These are phyloP conservation scores for Metarhizium rileyi DNA, from an alignment of 2,329 filamentous ascomycete species.

Conservation along the genomic window DNA sequence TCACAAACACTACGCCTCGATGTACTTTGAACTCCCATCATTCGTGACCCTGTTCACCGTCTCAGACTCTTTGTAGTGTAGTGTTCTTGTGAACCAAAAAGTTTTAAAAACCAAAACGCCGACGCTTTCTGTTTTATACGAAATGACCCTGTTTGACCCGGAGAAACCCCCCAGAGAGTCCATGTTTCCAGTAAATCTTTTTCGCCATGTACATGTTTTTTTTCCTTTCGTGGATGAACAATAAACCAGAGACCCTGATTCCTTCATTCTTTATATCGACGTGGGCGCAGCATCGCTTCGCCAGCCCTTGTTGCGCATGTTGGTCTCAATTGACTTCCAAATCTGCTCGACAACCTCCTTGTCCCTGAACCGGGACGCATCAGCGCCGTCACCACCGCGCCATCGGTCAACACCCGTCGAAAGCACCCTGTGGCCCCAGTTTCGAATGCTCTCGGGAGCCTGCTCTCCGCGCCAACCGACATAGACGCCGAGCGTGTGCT, in stretches of 20 bases:
- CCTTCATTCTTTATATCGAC: constrained; percentile 28
- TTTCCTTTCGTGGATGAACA: background rate
- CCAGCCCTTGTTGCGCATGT: constrained; percentile 83
- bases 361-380: constrained; percentile 66
- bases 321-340: constrained; percentile 80
- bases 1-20: too few relatives aligned
- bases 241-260: background rate
- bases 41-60: too few relatives aligned
- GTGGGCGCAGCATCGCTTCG: constrained; percentile 57
- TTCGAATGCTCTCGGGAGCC: constrained; percentile 64
- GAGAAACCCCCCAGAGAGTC: background rate
- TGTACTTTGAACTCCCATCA: too few relatives aligned
- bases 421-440: constrained; percentile 79
- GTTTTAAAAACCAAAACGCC: constrained; percentile 5
- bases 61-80: background rate
- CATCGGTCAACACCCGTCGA: constrained; percentile 78
- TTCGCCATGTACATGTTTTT: background rate
- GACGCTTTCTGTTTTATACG: constrained; percentile 1
- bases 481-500: constrained; percentile 76
- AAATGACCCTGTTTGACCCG: background rate
- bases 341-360: constrained; percentile 87
- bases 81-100: background rate
- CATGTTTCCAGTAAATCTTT: background rate
- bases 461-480: constrained; percentile 86
- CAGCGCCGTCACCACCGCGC: constrained; percentile 44